phyloP scores from a whole-genome alignment of 257 asterid genomes.

The Gentiana straminea region DNA sequence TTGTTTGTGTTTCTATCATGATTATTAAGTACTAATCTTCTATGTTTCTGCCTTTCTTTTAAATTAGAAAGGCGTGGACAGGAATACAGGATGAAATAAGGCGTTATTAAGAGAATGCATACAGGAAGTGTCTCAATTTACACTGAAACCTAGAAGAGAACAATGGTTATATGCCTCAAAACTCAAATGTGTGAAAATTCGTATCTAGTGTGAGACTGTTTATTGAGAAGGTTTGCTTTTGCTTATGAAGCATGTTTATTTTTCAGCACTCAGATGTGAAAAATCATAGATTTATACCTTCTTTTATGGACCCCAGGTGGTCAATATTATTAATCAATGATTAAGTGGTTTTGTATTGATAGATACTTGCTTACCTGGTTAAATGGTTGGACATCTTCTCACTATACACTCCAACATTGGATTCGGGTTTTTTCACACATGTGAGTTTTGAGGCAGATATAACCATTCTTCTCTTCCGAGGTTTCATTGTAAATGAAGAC shows the following conservation, averaged over 20 bases:
- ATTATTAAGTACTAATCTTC: too few relatives aligned
- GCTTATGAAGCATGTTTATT: too few relatives aligned
- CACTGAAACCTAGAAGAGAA: conserved; percentile 61
- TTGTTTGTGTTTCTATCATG: too few relatives aligned
- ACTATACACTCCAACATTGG: conserved; percentile 28
- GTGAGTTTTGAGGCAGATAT: conserved; percentile 51
- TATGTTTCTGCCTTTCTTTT: too few relatives aligned
- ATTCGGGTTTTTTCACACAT: conserved; percentile 61
- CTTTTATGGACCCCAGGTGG: too few relatives aligned
- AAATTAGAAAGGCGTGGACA: too few relatives aligned
- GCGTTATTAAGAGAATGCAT: conserved; percentile 68
- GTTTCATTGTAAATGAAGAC: conserved; percentile 60
- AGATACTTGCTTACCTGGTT: too few relatives aligned
- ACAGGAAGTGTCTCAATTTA: conserved; percentile 56
- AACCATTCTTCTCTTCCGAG: conserved; percentile 60
- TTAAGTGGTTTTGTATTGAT: too few relatives aligned
- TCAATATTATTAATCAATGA: too few relatives aligned
- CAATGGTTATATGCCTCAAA: conserved; percentile 61
- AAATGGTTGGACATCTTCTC: conserved; percentile 35
- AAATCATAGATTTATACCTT: too few relatives aligned
- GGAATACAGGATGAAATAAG: conserved; percentile 19
- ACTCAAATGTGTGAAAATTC: conserved; percentile 61
- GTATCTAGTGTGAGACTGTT: conserved; percentile 32
- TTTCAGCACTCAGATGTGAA: too few relatives aligned
- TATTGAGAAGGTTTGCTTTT: conserved; percentile 39